Evolutionary conservation across 495 filamentous ascomycete genomes (phyloP).

Genomic region (Tuber calosporum): DNA sequence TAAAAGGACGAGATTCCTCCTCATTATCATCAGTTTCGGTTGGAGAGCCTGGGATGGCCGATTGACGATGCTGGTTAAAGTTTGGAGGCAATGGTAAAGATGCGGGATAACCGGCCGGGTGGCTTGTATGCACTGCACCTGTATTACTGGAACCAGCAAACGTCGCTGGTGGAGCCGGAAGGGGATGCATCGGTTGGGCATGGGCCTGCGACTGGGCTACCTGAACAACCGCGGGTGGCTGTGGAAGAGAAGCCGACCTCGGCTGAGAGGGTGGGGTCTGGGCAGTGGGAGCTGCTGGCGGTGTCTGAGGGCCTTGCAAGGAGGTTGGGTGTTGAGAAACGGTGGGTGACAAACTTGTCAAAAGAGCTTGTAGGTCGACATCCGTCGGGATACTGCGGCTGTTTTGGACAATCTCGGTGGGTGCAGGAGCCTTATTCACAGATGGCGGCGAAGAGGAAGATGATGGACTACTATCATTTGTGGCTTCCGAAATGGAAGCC

Average conservation of each 20-base stretch:
- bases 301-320: slow-evolving; percentile 26
- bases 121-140: slow-evolving; percentile 29
- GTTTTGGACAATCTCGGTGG: slow-evolving; percentile 31
- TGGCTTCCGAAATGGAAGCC: slow-evolving; percentile 32
- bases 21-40: slow-evolving; percentile 34
- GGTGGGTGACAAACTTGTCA: slow-evolving; percentile 42
- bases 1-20: slow-evolving; percentile 40
- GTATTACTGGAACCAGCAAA: slow-evolving; percentile 33
- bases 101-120: slow-evolving; percentile 39
- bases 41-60: slow-evolving; percentile 27
- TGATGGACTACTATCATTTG: slow-evolving; percentile 38
- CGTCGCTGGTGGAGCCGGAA: slow-evolving; percentile 34
- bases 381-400: slow-evolving; percentile 39
- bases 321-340: slow-evolving; percentile 33
- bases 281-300: slow-evolving; percentile 25
- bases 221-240: slow-evolving; percentile 26
- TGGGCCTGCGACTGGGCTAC: slow-evolving; percentile 31
- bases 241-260: slow-evolving; percentile 40
- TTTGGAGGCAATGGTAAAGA: slow-evolving; percentile 40
- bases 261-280: slow-evolving; percentile 34
- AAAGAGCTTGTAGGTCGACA: slow-evolving; percentile 42
- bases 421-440: slow-evolving; percentile 33
- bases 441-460: slow-evolving; percentile 30
- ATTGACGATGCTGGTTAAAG: slow-evolving; percentile 39
- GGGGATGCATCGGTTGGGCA: slow-evolving; percentile 36